Percentiles rank a stretch among this genome's conserved stretches.
These are phyloP conservation scores for Rhizophora mangle DNA, from an alignment of 345 rosid species.

Conservation along the genomic window DNA sequence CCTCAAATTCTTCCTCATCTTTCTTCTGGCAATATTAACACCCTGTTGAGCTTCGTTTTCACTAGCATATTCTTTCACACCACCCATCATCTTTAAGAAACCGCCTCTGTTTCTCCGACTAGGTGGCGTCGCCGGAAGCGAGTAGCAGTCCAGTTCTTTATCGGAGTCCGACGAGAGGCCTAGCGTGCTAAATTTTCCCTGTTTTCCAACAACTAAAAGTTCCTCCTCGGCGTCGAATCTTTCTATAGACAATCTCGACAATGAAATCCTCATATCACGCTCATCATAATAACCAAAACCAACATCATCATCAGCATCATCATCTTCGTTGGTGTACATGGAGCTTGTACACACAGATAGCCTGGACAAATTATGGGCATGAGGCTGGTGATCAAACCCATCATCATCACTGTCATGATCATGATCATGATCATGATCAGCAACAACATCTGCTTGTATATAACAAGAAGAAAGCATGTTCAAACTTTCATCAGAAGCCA, in stretches of 20 bases:
- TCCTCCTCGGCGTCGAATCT: conserved; percentile 83
- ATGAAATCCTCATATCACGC: conserved; percentile 29
- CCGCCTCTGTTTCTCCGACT: conserved; percentile 32
- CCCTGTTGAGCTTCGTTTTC: conserved; percentile 59
- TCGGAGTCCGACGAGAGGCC: conserved; percentile 57
- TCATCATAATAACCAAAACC: conserved; percentile 9
- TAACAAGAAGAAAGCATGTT: conserved; percentile 21
- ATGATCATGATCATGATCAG: conserved; percentile 28
- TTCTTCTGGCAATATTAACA: neutral
- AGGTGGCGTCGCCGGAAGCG: conserved; percentile 57
- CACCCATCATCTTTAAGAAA: neutral
- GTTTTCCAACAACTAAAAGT: conserved; percentile 47
- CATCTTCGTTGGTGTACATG: conserved; percentile 46
- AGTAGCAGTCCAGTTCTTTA: conserved; percentile 46
- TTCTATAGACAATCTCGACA: conserved; percentile 57
- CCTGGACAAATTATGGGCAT: conserved; percentile 50
- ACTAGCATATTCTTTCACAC: conserved; percentile 62
- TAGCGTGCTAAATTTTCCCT: conserved; percentile 10
- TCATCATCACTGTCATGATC: conserved; percentile 44
- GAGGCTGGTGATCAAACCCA: conserved; percentile 37
- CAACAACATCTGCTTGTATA: conserved; percentile 31
- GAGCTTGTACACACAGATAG: conserved; percentile 70
- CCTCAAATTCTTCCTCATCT: conserved; percentile 35
- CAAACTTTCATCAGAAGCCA: conserved; percentile 55
- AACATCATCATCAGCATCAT: conserved; percentile 22